Evolutionary conservation across 805 yeast species (phyloP).

Genomic region (Kuraishia floccosa): DNA sequence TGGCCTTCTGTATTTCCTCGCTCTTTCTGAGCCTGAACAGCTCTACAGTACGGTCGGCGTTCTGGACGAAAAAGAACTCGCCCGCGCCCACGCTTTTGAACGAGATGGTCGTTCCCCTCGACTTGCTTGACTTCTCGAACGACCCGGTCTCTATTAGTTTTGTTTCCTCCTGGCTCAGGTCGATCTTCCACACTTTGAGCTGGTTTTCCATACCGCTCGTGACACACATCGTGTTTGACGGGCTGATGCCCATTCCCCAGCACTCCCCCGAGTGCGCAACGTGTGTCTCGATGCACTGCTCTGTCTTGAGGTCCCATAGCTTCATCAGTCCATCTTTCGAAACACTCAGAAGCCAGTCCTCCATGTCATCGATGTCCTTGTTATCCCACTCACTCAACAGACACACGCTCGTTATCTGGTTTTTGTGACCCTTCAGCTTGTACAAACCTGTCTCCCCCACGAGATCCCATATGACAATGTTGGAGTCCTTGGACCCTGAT

Average conservation of each 20-base stretch:
- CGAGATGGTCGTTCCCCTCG: slow-evolving; percentile 50
- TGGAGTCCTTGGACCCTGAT: slow-evolving; percentile 81
- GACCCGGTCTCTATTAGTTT: slow-evolving; percentile 50
- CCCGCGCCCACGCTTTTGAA: slow-evolving; percentile 30
- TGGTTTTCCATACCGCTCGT: slow-evolving; percentile 79
- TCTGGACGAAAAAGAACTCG: slow-evolving; percentile 58
- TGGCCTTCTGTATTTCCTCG: slow-evolving; percentile 72
- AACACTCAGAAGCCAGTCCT: slow-evolving; percentile 63
- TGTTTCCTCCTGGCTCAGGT: slow-evolving; percentile 37
- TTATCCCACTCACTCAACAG: slow-evolving; percentile 26
- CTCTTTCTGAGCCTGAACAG: slow-evolving; percentile 63
- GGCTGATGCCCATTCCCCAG: slow-evolving; percentile 61
- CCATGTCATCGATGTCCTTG: slow-evolving; percentile 34
- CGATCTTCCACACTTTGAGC: slow-evolving; percentile 73
- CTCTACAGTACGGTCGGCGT: slow-evolving; percentile 74
- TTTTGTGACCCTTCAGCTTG: slow-evolving; percentile 82
- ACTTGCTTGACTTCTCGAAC: slow-evolving; percentile 66
- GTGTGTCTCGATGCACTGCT: slow-evolving; percentile 90
- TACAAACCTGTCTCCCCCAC: slow-evolving; percentile 85
- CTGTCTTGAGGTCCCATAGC: slow-evolving; percentile 85
- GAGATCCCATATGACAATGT: slow-evolving; percentile 87
- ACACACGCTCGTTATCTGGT: slow-evolving; percentile 70
- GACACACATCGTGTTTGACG: slow-evolving; percentile 27
- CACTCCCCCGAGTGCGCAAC: slow-evolving; percentile 90
- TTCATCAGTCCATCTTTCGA: slow-evolving; percentile 88